A percentile compares a stretch with the other conserved stretches of the same genome.
Evolutionary conservation across 1,284 basidiomycete genomes (phyloP).

Genomic region (Fomitopsis pinicola): DNA sequence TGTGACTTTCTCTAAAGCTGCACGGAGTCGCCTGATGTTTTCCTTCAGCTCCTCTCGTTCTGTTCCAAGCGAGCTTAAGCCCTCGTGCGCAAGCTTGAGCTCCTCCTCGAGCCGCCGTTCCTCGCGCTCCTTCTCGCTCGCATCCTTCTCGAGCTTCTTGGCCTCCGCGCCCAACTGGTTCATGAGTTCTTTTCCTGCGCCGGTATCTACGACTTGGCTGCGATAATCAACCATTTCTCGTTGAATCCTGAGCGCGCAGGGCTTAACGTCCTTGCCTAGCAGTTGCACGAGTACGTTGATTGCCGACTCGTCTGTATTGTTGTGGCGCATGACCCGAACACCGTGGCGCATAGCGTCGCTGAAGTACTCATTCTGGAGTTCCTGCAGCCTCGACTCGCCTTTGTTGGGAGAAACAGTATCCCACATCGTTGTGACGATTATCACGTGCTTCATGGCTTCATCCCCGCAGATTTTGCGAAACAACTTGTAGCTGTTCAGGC

Average conservation of each 20-base stretch:
- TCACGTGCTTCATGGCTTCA: conserved; percentile 29
- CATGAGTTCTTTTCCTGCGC: conserved; percentile 10
- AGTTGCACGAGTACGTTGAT: conserved; percentile 7
- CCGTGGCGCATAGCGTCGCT: conserved; percentile 17
- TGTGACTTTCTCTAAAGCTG: no score
- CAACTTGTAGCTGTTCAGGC: conserved; percentile 43
- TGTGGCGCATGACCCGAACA: conserved; percentile 15
- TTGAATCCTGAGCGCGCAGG: conserved; percentile 11
- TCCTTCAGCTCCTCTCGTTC: background rate
- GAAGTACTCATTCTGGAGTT: conserved; percentile 17
- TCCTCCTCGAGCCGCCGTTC: background rate
- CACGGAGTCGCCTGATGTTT: no score
- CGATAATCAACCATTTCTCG: conserved; percentile 10
- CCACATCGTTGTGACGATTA: conserved; percentile 26
- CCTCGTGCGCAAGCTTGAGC: background rate
- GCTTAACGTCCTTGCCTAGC: conserved; percentile 3
- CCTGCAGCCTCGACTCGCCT: conserved; percentile 6
- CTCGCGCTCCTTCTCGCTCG: background rate
- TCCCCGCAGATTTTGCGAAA: conserved; percentile 50
- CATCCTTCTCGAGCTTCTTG: conserved; percentile 5
- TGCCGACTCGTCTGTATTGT: conserved; percentile 10
- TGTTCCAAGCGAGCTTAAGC: background rate
- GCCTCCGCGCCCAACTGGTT: conserved; percentile 5
- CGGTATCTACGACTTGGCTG: conserved; percentile 5
- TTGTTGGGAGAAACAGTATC: conserved; percentile 8